Conservation (phyloP, 2,329 filamentous ascomycete genomes). For the Chlorencoelia australis region DNA sequence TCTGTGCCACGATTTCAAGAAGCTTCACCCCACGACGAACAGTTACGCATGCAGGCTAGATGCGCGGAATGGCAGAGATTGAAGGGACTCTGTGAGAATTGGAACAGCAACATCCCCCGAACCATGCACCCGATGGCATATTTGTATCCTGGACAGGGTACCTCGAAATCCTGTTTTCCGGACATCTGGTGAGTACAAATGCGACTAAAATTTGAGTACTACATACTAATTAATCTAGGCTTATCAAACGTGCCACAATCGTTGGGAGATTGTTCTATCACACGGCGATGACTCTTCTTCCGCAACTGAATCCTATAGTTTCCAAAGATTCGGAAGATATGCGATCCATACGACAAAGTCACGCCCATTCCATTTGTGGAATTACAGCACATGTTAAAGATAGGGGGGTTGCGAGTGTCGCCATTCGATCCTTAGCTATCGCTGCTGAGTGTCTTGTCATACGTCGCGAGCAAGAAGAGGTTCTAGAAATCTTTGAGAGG, state of each 20-base stretch:
- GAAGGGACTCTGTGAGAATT: slow-evolving; percentile 73
- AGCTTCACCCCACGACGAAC: slow-evolving; percentile 49
- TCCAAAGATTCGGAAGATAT: slow-evolving; percentile 51
- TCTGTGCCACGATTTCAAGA: slow-evolving; percentile 53
- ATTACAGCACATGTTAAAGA: slow-evolving; percentile 82
- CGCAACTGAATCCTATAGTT: slow-evolving; percentile 66
- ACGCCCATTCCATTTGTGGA: slow-evolving; percentile 79
- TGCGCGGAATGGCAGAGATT: slow-evolving; percentile 69
- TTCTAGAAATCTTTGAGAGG: slow-evolving; percentile 63
- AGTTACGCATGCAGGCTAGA: slow-evolving; percentile 52
- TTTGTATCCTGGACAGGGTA: slow-evolving; percentile 56
- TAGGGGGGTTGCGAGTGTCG: slow-evolving; percentile 66
- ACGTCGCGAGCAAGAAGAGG: slow-evolving; percentile 68
- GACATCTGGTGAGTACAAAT: slow-evolving; percentile 61
- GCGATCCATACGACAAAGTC: slow-evolving; percentile 57
- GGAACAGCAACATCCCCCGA: slow-evolving; percentile 68
- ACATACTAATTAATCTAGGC: slow-evolving; percentile 39
- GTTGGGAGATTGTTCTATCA: slow-evolving; percentile 84
- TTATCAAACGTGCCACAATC: slow-evolving; percentile 73
- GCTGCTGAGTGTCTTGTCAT: slow-evolving; percentile 63
- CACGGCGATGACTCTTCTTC: slow-evolving; percentile 70
- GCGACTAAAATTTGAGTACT: slow-evolving; percentile 2
- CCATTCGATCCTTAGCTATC: slow-evolving; percentile 68
- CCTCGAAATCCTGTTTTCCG: slow-evolving; percentile 66
- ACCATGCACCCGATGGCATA: slow-evolving; percentile 84